A percentile compares a stretch with the other conserved stretches of the same genome.
phyloP scores from a whole-genome alignment of 176 grass and related monocot species.

The Zoysia japonica region DNA sequence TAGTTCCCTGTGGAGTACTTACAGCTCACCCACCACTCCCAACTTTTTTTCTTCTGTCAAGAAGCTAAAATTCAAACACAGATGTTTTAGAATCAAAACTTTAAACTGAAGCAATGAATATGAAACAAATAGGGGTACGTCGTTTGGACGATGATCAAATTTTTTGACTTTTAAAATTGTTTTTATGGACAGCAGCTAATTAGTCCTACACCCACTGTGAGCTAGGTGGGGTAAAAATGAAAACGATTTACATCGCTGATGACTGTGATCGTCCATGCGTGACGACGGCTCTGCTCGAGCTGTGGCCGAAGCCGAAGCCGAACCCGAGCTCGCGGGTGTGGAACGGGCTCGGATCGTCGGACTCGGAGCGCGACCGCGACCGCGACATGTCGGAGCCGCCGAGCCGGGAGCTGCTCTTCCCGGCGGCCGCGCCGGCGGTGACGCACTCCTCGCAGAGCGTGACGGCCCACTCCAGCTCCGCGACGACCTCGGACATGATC shows the following conservation, averaged over 20 bases:
- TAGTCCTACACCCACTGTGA: not conserved
- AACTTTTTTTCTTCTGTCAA: conserved; percentile 12
- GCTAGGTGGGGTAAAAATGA: not conserved
- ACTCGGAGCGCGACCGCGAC: conserved; percentile 44
- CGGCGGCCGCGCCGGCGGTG: not conserved
- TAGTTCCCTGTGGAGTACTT: not conserved
- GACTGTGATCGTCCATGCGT: conserved; percentile 38
- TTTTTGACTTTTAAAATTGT: not conserved
- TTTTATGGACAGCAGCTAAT: conserved; percentile 52
- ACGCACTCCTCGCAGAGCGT: conserved; percentile 49
- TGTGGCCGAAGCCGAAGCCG: not conserved
- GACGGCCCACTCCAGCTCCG: conserved; percentile 71
- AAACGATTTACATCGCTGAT: conserved; percentile 35
- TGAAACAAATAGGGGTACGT: not conserved
- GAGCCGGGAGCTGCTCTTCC: conserved; percentile 29
- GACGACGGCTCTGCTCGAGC: conserved; percentile 2
- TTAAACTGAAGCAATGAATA: conserved; percentile 10
- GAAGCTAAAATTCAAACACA: no score
- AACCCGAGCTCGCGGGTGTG: conserved; percentile 29
- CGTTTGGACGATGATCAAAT: not conserved
- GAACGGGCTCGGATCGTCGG: conserved; percentile 46
- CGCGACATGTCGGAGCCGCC: conserved; percentile 50
- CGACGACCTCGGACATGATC: conserved; percentile 72
- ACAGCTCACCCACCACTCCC: conserved; percentile 37
- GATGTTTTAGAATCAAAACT: not conserved